phyloP scores from a whole-genome alignment of 306 rosid species.

The Gleditsia sinensis region DNA sequence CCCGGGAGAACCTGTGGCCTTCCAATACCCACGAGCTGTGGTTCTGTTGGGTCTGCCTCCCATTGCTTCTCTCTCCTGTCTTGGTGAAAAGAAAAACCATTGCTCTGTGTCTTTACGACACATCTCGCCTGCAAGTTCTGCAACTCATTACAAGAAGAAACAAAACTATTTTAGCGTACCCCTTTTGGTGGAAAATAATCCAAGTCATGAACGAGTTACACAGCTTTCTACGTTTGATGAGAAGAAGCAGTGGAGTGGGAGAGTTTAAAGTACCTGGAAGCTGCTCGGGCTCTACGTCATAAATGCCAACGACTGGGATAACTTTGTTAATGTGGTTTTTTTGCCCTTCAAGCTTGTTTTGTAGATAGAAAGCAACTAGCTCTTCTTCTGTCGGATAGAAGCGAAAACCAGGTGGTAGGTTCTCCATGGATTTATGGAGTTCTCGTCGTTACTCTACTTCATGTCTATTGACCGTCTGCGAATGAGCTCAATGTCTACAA shows the following conservation, averaged over 20 bases:
- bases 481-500: background rate
- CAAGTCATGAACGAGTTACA: background rate
- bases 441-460: background rate
- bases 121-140: conserved; percentile 64
- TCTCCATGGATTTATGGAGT: conserved; percentile 23
- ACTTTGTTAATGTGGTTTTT: conserved; percentile 37
- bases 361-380: conserved; percentile 57
- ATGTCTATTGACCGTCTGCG: background rate
- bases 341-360: conserved; percentile 56
- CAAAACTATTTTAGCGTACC: background rate
- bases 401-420: conserved; percentile 58
- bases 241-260: background rate
- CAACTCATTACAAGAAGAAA: conserved; percentile 17
- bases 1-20: conserved; percentile 78
- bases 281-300: conserved; percentile 60
- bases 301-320: conserved; percentile 57
- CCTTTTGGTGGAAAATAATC: background rate
- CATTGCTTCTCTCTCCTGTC: conserved; percentile 68
- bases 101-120: conserved; percentile 72
- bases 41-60: conserved; percentile 79
- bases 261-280: conserved; percentile 56
- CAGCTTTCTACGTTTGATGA: too few relatives aligned
- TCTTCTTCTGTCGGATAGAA: conserved; percentile 88
- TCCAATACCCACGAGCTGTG: conserved; percentile 75
- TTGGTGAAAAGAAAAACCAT: conserved; percentile 77